A percentile compares a stretch with the other conserved stretches of the same genome.
Evolutionary conservation across 345 rosid genomes (phyloP).

Genomic region (Populus deltoides): DNA sequence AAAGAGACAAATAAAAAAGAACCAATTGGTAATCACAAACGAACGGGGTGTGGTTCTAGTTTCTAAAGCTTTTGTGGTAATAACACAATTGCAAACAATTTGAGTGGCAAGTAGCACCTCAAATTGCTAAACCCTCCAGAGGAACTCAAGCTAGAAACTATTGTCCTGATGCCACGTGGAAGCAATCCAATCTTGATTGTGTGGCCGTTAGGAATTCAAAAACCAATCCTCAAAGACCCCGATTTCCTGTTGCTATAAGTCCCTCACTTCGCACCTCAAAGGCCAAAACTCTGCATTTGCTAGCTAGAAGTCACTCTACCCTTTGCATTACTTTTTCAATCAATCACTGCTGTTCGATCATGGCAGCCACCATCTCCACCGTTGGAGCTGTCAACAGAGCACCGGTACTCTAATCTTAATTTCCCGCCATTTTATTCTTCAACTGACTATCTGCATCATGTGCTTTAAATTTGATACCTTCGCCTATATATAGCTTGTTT

Average conservation of each 20-base stretch:
- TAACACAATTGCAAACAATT: not conserved
- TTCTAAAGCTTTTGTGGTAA: constrained; percentile 9
- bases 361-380: constrained; percentile 86
- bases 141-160: not conserved
- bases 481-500: not conserved
- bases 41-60: not conserved
- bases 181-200: constrained; percentile 35
- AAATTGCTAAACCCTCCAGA: constrained; percentile 15
- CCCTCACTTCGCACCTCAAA: not conserved
- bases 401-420: constrained; percentile 42
- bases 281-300: not conserved
- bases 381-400: constrained; percentile 69
- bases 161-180: constrained; percentile 40
- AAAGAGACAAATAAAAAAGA: not conserved
- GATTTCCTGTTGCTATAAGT: constrained; percentile 25
- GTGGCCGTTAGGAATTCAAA: constrained; percentile 37
- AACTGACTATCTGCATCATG: not conserved
- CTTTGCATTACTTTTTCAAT: not conserved
- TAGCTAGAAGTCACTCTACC: not conserved
- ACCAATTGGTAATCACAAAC: constrained; percentile 10
- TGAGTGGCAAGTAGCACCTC: constrained; percentile 26
- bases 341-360: constrained; percentile 16
- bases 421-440: not conserved
- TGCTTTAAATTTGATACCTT: not conserved
- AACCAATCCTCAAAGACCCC: constrained; percentile 18